Conservation (phyloP, 805 yeast genomes). For the Cyberlindnera mrakii region DNA sequence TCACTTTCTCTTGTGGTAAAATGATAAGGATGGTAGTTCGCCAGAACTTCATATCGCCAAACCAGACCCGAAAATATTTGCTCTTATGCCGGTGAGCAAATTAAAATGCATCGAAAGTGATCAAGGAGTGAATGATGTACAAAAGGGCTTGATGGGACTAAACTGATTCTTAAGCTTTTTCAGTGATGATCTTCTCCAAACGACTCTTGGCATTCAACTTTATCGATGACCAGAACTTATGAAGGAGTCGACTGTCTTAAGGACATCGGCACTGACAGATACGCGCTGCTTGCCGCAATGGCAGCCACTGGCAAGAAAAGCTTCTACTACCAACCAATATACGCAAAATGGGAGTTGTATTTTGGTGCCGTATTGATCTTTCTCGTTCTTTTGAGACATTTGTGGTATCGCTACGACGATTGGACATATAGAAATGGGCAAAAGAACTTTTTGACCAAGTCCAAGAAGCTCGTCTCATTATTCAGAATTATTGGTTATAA, state of each 20-base stretch:
- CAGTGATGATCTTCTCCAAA: no score
- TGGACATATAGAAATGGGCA: slow-evolving; percentile 14
- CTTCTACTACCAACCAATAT: slow-evolving; percentile 14
- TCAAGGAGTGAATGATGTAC: no score
- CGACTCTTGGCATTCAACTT: neutral
- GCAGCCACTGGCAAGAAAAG: slow-evolving; percentile 13
- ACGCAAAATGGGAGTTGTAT: slow-evolving; percentile 13
- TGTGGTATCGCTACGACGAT: slow-evolving; percentile 10
- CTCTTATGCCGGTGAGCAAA: no score
- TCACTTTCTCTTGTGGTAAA: no score
- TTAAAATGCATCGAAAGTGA: no score
- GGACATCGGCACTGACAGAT: slow-evolving; percentile 5
- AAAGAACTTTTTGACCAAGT: neutral
- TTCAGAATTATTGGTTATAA: slow-evolving; percentile 28
- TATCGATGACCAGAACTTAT: slow-evolving; percentile 8
- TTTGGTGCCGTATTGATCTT: slow-evolving; percentile 12
- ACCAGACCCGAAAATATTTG: no score
- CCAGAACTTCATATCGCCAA: no score
- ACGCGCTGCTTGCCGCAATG: neutral
- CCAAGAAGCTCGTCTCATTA: slow-evolving; percentile 23
- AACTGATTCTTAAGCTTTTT: no score
- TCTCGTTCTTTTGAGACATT: slow-evolving; percentile 5
- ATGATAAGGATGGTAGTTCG: no score
- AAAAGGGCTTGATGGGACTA: no score
- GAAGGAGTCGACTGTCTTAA: slow-evolving; percentile 17